phyloP scores from a whole-genome alignment of 2,329 filamentous ascomycete genomes.

The Orbilia oligospora region DNA sequence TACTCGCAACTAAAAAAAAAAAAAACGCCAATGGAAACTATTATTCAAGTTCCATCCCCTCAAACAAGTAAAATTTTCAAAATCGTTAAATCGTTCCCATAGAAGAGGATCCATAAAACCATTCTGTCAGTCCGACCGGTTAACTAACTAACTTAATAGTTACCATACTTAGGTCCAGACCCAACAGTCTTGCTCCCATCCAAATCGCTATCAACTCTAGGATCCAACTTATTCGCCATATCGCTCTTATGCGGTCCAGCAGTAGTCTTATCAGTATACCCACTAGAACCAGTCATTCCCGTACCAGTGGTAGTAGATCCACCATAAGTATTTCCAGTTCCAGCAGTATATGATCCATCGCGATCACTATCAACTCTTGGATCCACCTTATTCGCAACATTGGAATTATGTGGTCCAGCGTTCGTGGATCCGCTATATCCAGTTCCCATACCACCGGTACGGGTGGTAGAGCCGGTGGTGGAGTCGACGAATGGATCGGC shows the following conservation, averaged over 20 bases:
- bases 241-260: slow-evolving; percentile 67
- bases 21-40: slow-evolving; percentile 6
- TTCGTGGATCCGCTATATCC: slow-evolving; percentile 59
- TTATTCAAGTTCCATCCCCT: neutral
- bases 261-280: slow-evolving; percentile 64
- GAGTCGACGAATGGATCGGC: slow-evolving; percentile 73
- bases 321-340: slow-evolving; percentile 25
- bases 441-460: slow-evolving; percentile 16
- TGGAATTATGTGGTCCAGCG: slow-evolving; percentile 66
- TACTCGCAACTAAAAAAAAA: slow-evolving; percentile 31
- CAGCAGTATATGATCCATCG: slow-evolving; percentile 57
- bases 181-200: slow-evolving; percentile 64
- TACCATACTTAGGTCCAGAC: slow-evolving; percentile 60
- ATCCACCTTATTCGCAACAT: slow-evolving; percentile 67
- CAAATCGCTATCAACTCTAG: slow-evolving; percentile 60
- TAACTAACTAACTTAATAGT: slow-evolving; percentile 12
- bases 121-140: slow-evolving; percentile 1
- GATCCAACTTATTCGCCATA: slow-evolving; percentile 65
- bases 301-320: slow-evolving; percentile 1
- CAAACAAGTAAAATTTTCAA: too few relatives aligned
- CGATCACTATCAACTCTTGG: slow-evolving; percentile 67
- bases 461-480: slow-evolving; percentile 57
- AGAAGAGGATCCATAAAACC: too few relatives aligned
- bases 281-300: neutral
- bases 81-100: neutral